Conservation (phyloP, 495 filamentous ascomycete genomes). For the Rhizodiscina lignyota region DNA sequence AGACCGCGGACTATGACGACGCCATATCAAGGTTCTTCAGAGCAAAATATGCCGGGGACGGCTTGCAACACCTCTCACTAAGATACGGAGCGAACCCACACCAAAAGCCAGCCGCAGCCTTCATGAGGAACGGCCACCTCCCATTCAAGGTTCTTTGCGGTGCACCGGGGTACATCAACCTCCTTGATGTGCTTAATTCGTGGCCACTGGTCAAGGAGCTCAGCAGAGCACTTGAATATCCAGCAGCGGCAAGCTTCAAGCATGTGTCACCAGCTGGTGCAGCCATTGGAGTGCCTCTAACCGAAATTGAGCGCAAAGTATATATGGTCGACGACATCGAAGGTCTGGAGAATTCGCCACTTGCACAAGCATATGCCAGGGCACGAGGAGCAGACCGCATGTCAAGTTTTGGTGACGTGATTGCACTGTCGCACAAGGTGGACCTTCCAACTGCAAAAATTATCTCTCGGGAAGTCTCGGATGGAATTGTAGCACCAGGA, state of each 20-base stretch:
- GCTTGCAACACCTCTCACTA: conserved; percentile 55
- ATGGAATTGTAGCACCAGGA: conserved; percentile 82
- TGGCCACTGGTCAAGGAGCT: conserved; percentile 96
- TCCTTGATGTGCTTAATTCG: conserved; percentile 89
- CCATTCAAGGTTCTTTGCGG: conserved; percentile 97
- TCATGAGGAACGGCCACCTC: conserved; percentile 38
- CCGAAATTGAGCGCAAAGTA: conserved; percentile 76
- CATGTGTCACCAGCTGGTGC: conserved; percentile 95
- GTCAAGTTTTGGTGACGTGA: conserved; percentile 92
- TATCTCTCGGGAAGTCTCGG: conserved; percentile 92
- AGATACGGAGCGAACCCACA: conserved; percentile 95
- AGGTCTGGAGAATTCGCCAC: conserved; percentile 62
- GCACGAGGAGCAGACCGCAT: conserved; percentile 91
- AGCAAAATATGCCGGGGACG: conserved; percentile 62
- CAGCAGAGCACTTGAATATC: conserved; percentile 65
- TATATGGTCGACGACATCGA: conserved; percentile 96
- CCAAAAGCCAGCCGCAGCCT: conserved; percentile 87
- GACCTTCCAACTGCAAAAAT: conserved; percentile 88
- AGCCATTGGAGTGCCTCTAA: conserved; percentile 77
- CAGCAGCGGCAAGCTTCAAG: conserved; percentile 98
- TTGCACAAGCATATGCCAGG: conserved; percentile 90
- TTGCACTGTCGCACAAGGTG: conserved; percentile 79
- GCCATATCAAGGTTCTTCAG: conserved; percentile 96
- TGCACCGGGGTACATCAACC: conserved; percentile 88
- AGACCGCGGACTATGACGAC: conserved; percentile 93